Base-by-base conservation (phyloP, 2,329 filamentous ascomycete genomes). In the Didymellaceae sp. region DNA sequence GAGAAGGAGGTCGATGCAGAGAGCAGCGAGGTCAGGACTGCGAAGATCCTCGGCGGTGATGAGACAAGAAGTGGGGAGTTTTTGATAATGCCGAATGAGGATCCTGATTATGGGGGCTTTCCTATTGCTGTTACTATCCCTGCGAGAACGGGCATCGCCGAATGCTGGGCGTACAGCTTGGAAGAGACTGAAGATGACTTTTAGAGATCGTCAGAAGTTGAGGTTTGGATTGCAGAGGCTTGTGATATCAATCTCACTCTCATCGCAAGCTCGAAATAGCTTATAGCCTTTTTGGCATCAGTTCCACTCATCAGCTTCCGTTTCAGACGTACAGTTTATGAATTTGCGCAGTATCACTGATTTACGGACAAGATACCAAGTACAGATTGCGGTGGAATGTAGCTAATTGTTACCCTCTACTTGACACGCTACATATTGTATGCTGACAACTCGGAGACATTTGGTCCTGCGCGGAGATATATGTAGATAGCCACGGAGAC, bases 101-200 rank as follows among this genome's bases (percentile, higher is more conserved):
- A 82, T 25, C 80, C 80, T 0, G 80, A 83, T 52, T 83, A 83
- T 60, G 81, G 81, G 1, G 79, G 78, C 0, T 83, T 83, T 49
- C 80, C 80, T 0, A 83, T 83, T 24, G 76, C 75, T 20, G 76
- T 84, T 1, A 83, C 80, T 0, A 78, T 83, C 24, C 81, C 80
- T 1, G 78, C 80, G 0, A 65, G 75, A 45, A 83, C 81, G 3
- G 53, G 47, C 17, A 57, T 59, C 7, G 57, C 54, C 9, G 57
- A 59, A 25, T 63, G 60, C 45, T 62, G 58, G 58, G 59, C 57
- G 6, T 65, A 65, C 32, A 63, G 58, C 24, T 30, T 65, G 28
- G 62, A 63, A n/a, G 62, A 65, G 33, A 52, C 54, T 2, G 60
- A 65, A 14, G 48, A 52, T 13, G 60, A 63, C 14, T 59, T 42